Percentiles rank a stretch among this genome's conserved stretches.
These are phyloP conservation scores for Sporothrix pallida DNA, from an alignment of 2,329 filamentous ascomycete genomes.

Conservation along the genomic window DNA sequence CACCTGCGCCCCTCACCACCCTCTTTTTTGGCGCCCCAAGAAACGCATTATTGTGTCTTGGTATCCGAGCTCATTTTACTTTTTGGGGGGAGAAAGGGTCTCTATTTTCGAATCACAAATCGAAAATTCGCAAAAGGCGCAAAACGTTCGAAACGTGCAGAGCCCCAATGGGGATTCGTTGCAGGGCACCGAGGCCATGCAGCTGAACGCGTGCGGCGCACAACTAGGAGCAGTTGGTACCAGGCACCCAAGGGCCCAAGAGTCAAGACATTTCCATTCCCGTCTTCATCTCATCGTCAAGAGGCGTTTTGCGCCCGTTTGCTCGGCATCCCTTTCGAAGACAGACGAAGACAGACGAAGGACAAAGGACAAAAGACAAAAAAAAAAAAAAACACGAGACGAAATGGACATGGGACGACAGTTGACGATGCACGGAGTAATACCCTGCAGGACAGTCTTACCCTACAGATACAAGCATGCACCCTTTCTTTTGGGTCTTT, in stretches of 20 bases:
- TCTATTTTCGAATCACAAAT: too few relatives aligned
- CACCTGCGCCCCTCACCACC: background rate
- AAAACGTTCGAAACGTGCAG: background rate
- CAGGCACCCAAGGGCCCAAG: background rate
- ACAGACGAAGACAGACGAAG: too few relatives aligned
- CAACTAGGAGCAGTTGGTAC: background rate
- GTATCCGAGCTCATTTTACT: conserved; percentile 26
- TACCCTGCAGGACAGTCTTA: too few relatives aligned
- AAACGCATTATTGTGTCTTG: conserved; percentile 20
- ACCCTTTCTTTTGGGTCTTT: too few relatives aligned
- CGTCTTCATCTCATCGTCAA: too few relatives aligned
- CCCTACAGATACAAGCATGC: too few relatives aligned
- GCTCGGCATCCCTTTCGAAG: background rate
- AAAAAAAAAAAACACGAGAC: too few relatives aligned
- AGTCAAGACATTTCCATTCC: background rate
- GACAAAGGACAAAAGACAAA: background rate
- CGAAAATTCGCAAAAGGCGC: too few relatives aligned
- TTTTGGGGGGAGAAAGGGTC: background rate
- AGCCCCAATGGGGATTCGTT: background rate
- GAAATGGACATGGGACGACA: background rate
- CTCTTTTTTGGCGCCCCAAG: background rate
- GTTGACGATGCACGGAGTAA: background rate
- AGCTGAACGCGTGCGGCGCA: background rate
- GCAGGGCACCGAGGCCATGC: background rate
- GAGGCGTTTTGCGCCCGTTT: conserved; percentile 8